Evolutionary conservation across 169 alveolate genomes (phyloP), one percentile per base, ranked within the genome.

Genomic region (Cyclospora cayetanensis): DNA sequence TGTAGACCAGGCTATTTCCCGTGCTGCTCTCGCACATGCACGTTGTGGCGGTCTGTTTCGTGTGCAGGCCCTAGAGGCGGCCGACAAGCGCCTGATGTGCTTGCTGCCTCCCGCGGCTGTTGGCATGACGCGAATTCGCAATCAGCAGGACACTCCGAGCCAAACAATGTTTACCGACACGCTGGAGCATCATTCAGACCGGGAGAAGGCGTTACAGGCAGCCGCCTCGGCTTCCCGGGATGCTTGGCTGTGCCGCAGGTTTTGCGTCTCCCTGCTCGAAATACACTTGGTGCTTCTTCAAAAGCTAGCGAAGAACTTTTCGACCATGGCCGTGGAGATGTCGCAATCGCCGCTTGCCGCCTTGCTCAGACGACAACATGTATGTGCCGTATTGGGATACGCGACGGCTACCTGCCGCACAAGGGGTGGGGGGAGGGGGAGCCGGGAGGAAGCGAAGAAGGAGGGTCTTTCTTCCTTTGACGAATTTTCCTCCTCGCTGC

Each of bases 311-410:
- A 80, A 53, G 74, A 74, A 35, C 50, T 80, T 80, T 52, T 52
- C 89, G 39, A 53, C 55, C 35, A 50, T 80, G 72, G 72, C 89
- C 3, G 46, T 65, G 89, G 89, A 52, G 7, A 31, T 80, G 20
- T 46, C 89, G 39, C 25, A 74, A 27, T 80, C 89, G 5, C 25
- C 74, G 11, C 89, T 80, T 80, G 89, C 76, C 25, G 34, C 55
- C 31, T 20, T 80, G 89, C 89, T 80, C 25, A 70, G 89, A 22
- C 89, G 52, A 39, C 89, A 80, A 41, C 89, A 80, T 15, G 89
- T 80, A 52, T 5, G 88, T n/a, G n/a, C n/a, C n/a, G n/a, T n/a
- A n/a, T n/a, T n/a, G n/a, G n/a, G n/a, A n/a, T n/a, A n/a, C n/a
- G n/a, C n/a, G n/a, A n/a, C n/a, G n/a, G n/a, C n/a, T n/a, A n/a